phyloP scores from a whole-genome alignment of 2,329 filamentous ascomycete species.

The Botryosphaeria dothidea region DNA sequence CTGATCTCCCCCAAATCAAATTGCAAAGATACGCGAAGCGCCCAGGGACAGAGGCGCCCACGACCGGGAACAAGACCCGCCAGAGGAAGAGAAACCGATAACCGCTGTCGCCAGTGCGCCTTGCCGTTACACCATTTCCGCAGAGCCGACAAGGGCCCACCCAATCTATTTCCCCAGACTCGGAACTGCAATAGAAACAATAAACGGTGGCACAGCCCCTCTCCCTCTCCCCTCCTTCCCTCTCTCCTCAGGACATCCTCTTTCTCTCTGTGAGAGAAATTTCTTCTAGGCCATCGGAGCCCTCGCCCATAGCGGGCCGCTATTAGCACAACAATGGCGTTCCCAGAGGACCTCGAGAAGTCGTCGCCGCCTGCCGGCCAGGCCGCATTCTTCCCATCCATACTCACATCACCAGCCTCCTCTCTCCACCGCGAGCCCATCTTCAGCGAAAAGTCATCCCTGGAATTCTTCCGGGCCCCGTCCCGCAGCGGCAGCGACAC shows the following conservation, averaged over 20 bases:
- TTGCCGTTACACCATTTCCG: neutral
- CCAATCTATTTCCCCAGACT: neutral
- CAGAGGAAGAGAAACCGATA: neutral
- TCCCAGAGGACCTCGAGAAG: slow-evolving; percentile 6
- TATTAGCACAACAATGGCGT: neutral
- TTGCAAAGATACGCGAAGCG: neutral
- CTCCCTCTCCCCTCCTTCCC: neutral
- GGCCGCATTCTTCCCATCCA: neutral
- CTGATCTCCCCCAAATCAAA: neutral
- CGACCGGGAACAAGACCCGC: neutral
- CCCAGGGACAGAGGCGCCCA: no score
- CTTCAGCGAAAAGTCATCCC: neutral
- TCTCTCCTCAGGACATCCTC: neutral
- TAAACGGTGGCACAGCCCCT: neutral
- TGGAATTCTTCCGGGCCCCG: neutral
- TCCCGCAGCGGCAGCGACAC: neutral
- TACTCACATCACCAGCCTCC: neutral
- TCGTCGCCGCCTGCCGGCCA: neutral
- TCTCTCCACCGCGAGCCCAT: neutral
- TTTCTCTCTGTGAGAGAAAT: no score
- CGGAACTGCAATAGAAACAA: neutral
- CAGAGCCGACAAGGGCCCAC: neutral
- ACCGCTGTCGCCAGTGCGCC: neutral
- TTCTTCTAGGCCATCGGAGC: neutral
- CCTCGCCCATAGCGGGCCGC: neutral